Evolutionary conservation across 768 basidiomycete species (phyloP).

Genomic region (Serendipita sp.): DNA sequence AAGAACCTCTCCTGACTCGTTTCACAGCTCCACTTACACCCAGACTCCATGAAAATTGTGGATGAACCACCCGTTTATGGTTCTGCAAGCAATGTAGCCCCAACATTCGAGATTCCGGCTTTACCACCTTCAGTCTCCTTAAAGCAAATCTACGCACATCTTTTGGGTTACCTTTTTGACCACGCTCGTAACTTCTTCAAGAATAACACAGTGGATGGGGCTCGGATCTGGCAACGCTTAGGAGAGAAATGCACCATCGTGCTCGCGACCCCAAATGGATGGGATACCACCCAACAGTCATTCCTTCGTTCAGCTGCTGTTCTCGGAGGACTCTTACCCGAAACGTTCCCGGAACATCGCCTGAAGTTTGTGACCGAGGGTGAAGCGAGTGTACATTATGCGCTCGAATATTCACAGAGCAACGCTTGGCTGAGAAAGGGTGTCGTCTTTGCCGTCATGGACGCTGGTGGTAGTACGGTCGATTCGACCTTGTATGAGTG

Average conservation of each 20-base stretch:
- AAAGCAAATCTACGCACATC: conserved; percentile 7
- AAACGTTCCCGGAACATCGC: background rate
- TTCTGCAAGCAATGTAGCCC: background rate
- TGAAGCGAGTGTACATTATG: conserved; percentile 1
- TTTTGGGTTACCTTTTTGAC: conserved; percentile 1
- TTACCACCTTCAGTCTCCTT: background rate
- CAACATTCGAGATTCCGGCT: background rate
- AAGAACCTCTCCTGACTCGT: background rate
- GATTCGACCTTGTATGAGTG: background rate
- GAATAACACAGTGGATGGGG: background rate
- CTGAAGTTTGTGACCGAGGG: conserved; percentile 1
- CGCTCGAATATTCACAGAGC: background rate
- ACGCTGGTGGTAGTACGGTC: background rate
- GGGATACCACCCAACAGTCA: conserved; percentile 1
- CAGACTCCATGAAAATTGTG: background rate
- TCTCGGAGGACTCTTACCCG: background rate
- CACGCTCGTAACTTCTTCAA: conserved; percentile 4
- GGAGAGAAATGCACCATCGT: background rate
- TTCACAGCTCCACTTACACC: conserved; percentile 5
- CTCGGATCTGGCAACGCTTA: background rate
- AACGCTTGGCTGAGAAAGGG: background rate
- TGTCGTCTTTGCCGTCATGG: background rate
- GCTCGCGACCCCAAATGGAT: conserved; percentile 5
- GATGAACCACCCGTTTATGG: conserved; percentile 3
- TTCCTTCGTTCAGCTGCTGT: conserved; percentile 4